Conservation (phyloP, 192 early-diverging fungal species). For the Rhizophagus sp. region DNA sequence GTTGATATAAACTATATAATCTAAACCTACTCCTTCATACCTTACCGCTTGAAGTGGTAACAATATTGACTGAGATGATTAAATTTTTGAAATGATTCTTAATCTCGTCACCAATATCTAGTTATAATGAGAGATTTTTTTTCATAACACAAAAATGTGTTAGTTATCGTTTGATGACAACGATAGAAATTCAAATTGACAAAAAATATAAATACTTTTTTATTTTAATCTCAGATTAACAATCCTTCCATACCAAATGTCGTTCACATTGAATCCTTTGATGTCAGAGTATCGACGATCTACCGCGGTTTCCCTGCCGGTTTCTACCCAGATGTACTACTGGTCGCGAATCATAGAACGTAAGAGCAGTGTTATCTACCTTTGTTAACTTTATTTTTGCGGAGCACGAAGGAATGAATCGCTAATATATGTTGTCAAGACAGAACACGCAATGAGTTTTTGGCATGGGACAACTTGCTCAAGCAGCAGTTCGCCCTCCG, state of each 20-base stretch:
- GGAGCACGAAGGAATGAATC: background rate
- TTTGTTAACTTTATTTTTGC: background rate
- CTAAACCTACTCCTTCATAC: too few species aligned
- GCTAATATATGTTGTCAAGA: too few species aligned
- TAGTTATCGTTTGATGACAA: conserved; percentile 18
- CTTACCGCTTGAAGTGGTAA: too few species aligned
- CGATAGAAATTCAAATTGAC: background rate
- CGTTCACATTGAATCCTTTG: conserved; percentile 30
- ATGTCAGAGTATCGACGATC: conserved; percentile 26
- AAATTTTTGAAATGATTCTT: too few species aligned
- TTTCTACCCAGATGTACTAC: conserved; percentile 24
- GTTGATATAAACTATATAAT: background rate
- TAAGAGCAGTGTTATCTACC: too few species aligned
- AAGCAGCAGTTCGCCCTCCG: conserved; percentile 19
- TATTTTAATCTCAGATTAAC: conserved; percentile 13
- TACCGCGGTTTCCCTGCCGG: conserved; percentile 22
- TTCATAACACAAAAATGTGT: background rate
- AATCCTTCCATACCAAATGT: conserved; percentile 23
- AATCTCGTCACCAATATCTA: too few species aligned
- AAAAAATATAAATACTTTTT: background rate
- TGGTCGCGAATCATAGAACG: conserved; percentile 11
- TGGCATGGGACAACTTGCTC: conserved; percentile 19
- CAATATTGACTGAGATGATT: too few species aligned
- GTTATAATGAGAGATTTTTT: background rate
- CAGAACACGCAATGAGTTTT: conserved; percentile 20